phyloP scores from a whole-genome alignment of 108 stramenopile species.

The Pseudonitzschia pungens region DNA sequence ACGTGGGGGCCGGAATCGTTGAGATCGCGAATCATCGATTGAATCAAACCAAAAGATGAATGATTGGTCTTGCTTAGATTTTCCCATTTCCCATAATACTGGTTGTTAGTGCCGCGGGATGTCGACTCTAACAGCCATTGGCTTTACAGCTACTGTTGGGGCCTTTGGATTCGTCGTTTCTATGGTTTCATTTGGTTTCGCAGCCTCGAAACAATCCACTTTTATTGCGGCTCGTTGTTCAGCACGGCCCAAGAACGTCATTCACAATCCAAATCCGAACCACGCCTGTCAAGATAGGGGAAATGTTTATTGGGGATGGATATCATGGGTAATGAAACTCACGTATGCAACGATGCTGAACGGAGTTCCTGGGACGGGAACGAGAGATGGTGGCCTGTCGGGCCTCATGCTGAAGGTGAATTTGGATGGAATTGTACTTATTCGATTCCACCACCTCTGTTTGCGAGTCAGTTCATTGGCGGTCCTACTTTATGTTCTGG shows the following conservation, averaged over 20 bases:
- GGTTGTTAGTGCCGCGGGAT: neutral
- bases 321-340: slow-evolving; percentile 57
- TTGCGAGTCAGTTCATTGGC: slow-evolving; percentile 56
- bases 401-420: slow-evolving; percentile 73
- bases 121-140: slow-evolving; percentile 34
- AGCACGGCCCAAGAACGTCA: slow-evolving; percentile 62
- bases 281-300: slow-evolving; percentile 55
- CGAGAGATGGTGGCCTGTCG: slow-evolving; percentile 59
- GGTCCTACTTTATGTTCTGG: slow-evolving; percentile 49
- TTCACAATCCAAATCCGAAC: slow-evolving; percentile 54
- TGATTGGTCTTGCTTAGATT: too few species aligned
- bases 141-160: slow-evolving; percentile 19
- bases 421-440: slow-evolving; percentile 79
- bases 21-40: too few species aligned
- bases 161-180: slow-evolving; percentile 28
- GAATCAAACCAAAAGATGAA: too few species aligned
- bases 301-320: slow-evolving; percentile 71
- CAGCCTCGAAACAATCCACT: slow-evolving; percentile 36
- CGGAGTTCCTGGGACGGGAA: slow-evolving; percentile 85
- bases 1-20: too few species aligned
- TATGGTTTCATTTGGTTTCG: slow-evolving; percentile 57
- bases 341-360: slow-evolving; percentile 67
- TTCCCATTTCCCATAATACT: too few species aligned
- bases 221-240: slow-evolving; percentile 72
- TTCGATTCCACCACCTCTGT: slow-evolving; percentile 80